A percentile compares a stretch with the other conserved stretches of the same genome.
Conservation (phyloP, 1,139 yeast species). For the Geotrichum restrictum region DNA sequence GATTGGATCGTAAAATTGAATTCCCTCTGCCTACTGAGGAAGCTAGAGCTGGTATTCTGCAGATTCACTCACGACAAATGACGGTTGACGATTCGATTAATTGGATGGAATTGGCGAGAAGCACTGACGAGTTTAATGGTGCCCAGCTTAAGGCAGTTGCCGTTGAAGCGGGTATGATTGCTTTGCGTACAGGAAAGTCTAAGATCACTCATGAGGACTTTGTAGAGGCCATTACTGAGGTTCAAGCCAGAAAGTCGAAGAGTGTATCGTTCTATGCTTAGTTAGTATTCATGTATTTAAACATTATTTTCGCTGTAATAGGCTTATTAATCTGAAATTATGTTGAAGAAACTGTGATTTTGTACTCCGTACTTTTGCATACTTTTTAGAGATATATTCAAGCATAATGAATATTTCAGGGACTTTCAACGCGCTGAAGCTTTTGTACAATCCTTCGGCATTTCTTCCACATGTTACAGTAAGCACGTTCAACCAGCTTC, state of each 20-base stretch:
- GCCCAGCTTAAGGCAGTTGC: conserved; percentile 98
- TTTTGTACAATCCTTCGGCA: conserved; percentile 59
- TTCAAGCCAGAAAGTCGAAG: conserved; percentile 94
- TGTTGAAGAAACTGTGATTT: too few species aligned
- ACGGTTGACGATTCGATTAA: conserved; percentile 84
- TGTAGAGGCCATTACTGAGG: conserved; percentile 97
- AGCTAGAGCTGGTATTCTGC: conserved; percentile 89
- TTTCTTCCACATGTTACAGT: conserved; percentile 66
- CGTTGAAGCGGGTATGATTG: conserved; percentile 94
- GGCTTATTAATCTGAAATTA: conserved; percentile 2
- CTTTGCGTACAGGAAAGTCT: conserved; percentile 88
- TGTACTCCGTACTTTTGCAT: too few species aligned
- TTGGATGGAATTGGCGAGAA: conserved; percentile 80
- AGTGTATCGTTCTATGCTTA: conserved; percentile 93
- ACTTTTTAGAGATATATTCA: too few species aligned
- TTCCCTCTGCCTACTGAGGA: conserved; percentile 90
- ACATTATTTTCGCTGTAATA: not conserved
- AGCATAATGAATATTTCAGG: conserved; percentile 60
- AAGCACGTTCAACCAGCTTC: conserved; percentile 61
- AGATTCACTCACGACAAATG: conserved; percentile 94
- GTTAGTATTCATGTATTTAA: not conserved
- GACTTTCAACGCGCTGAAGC: conserved; percentile 59
- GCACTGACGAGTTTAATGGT: conserved; percentile 96
- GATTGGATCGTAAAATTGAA: conserved; percentile 94
- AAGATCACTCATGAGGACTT: conserved; percentile 95